Base-by-base conservation (phyloP, 1,284 basidiomycete species). In the Sporisorium sorghi region DNA sequence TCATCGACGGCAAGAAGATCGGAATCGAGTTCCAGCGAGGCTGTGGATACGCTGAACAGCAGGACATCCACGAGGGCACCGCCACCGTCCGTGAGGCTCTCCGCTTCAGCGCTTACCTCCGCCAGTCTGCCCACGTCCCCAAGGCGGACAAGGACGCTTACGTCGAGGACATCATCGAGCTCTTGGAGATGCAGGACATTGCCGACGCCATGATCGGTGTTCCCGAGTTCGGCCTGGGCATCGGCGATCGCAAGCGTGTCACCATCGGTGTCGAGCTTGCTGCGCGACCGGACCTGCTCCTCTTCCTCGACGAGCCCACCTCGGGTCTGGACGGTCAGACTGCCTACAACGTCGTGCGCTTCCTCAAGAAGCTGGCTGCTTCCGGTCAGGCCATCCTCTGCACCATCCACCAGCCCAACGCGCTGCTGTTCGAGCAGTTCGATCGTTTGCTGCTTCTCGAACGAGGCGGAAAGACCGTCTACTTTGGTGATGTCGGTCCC, bases 81-180 rank as follows among this genome's bases (percentile, higher is more conserved):
- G 89, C 92, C 3, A 89, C 90, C 7, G 93, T 96, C 7, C 88
- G 92, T 26, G 93, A 97, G 81, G 92, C 93, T 0, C 86, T 97
- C 0, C 85, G 89, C 23, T 94, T 95, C 86, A 92, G 91, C 12
- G 93, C 93, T 0, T 87, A 90, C 68, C 86, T 96, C 5, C 90
- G 93, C 28, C 93, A 95, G 79, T 91, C 92, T 1, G 85, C 87
- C 6, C 86, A 87, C 7, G 89, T 93, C 3, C 86, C 92, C 0
- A 85, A 87, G 23, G 85, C 85, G 1, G 93, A 95, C 84, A 95
- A 94, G 84, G 88, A 91, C 79, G 89, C 88, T 40, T 94, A 93
- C 77, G 92, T 91, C 60, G 92, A 93, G 64, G 89, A 89, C 78
- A 91, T 92, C 58, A 86, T 94, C 70, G 88, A 88, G 81, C 89